Conservation (phyloP, 345 rosid genomes). For the Camelina laxa region DNA sequence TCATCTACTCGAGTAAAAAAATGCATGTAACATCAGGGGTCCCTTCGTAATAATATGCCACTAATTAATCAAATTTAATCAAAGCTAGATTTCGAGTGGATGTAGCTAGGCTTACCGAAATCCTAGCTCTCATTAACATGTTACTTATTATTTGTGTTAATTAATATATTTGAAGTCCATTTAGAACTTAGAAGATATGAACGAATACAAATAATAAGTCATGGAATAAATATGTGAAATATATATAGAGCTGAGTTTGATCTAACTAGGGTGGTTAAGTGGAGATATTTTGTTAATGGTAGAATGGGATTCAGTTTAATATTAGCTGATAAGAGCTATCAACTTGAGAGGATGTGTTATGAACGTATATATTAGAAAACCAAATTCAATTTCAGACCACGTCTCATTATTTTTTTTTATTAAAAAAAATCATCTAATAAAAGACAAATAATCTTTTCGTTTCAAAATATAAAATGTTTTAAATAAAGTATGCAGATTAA, state of each 20-base stretch:
- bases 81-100: conserved; percentile 27
- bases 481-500: no score
- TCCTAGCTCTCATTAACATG: conserved; percentile 5
- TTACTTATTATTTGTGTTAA: not conserved
- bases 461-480: no score
- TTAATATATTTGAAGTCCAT: not conserved
- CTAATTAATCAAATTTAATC: conserved; percentile 9
- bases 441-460: no score
- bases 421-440: no score
- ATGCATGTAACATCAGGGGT: conserved; percentile 27
- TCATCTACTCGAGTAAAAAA: conserved; percentile 10
- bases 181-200: not conserved
- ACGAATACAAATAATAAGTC: not conserved
- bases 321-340: not conserved
- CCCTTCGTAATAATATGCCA: conserved; percentile 18
- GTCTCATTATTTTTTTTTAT: conserved; percentile 3
- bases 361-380: not conserved
- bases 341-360: not conserved
- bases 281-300: no score
- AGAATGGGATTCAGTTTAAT: not conserved
- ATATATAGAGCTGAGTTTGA: not conserved
- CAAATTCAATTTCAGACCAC: conserved; percentile 1
- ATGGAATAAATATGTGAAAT: not conserved
- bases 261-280: not conserved
- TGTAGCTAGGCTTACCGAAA: not conserved